A percentile compares a stretch with the other conserved stretches of the same genome.
Evolutionary conservation across 2,329 filamentous ascomycete genomes (phyloP).

Genomic region (Aureobasidium melanogenum): DNA sequence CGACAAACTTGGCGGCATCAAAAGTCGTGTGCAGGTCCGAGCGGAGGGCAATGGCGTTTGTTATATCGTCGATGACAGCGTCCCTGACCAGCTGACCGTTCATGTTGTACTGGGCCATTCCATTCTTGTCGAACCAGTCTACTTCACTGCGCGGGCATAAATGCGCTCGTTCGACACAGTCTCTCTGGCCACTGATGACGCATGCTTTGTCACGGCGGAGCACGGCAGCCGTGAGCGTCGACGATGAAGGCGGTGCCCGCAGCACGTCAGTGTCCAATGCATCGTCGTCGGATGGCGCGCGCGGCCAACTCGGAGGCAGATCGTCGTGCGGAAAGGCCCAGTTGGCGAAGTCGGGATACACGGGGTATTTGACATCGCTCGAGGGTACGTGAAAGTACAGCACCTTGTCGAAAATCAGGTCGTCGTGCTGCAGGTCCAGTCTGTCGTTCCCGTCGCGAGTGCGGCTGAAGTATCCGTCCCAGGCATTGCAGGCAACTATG

Average conservation of each 20-base stretch:
- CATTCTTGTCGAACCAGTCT: conserved; percentile 13
- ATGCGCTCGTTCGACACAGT: conserved; percentile 14
- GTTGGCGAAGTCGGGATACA: conserved; percentile 12
- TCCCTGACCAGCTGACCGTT: background rate
- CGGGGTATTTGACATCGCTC: conserved; percentile 10
- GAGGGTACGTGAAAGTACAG: conserved; percentile 13
- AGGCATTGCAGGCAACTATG: conserved; percentile 14
- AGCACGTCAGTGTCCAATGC: background rate
- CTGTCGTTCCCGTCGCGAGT: background rate
- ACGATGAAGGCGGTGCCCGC: conserved; percentile 4
- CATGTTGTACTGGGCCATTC: conserved; percentile 12
- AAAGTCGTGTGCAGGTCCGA: conserved; percentile 14
- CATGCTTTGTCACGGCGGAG: conserved; percentile 11
- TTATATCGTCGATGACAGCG: conserved; percentile 5
- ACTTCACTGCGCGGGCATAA: conserved; percentile 14
- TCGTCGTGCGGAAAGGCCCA: conserved; percentile 13
- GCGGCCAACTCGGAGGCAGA: conserved; percentile 6
- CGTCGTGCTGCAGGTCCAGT: conserved; percentile 3
- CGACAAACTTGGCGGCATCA: conserved; percentile 9
- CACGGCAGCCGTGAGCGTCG: conserved; percentile 6
- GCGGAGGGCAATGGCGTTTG: conserved; percentile 14
- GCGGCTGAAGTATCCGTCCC: conserved; percentile 12
- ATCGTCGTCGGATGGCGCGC: background rate
- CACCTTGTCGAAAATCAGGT: background rate
- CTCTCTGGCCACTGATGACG: background rate